Conservation (phyloP, 805 yeast genomes). For the Clavispora phyllophila region DNA sequence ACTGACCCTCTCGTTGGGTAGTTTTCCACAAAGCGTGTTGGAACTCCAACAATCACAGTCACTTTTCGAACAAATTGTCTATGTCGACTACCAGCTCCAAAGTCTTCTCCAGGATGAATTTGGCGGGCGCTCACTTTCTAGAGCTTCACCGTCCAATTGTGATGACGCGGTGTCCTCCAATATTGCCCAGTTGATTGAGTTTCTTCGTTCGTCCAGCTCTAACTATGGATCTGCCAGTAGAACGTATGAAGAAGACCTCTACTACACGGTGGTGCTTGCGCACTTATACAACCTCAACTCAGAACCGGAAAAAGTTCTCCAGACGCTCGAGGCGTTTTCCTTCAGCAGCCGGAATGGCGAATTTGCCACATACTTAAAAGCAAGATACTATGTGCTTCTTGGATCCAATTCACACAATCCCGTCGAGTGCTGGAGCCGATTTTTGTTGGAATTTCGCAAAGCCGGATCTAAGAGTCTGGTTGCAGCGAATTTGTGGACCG, state of each 20-base stretch:
- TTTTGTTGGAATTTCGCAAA: constrained; percentile 17
- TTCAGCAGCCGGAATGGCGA: constrained; percentile 7
- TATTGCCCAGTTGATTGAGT: constrained; percentile 22
- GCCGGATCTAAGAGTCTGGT: constrained; percentile 24
- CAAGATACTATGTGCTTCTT: constrained; percentile 28
- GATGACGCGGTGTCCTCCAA: constrained; percentile 14
- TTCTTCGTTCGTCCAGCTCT: constrained; percentile 21
- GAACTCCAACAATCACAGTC: constrained; percentile 30
- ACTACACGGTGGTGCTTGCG: constrained; percentile 27
- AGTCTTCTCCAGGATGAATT: constrained; percentile 25
- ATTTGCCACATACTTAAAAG: constrained; percentile 27
- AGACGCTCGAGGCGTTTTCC: not conserved
- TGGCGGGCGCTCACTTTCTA: constrained; percentile 20
- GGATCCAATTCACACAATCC: constrained; percentile 21
- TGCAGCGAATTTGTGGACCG: constrained; percentile 33
- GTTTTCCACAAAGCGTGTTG: constrained; percentile 32
- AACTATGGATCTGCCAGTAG: constrained; percentile 20
- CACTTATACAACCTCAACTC: constrained; percentile 30
- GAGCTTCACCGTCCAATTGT: constrained; percentile 5
- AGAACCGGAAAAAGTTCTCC: constrained; percentile 10
- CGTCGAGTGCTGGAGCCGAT: constrained; percentile 26
- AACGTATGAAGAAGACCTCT: constrained; percentile 26
- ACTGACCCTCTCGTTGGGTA: constrained; percentile 28
- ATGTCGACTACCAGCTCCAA: constrained; percentile 36
- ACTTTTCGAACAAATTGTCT: constrained; percentile 29